Conservation (phyloP, 441 rosid species). For the Populus hybrid region DNA sequence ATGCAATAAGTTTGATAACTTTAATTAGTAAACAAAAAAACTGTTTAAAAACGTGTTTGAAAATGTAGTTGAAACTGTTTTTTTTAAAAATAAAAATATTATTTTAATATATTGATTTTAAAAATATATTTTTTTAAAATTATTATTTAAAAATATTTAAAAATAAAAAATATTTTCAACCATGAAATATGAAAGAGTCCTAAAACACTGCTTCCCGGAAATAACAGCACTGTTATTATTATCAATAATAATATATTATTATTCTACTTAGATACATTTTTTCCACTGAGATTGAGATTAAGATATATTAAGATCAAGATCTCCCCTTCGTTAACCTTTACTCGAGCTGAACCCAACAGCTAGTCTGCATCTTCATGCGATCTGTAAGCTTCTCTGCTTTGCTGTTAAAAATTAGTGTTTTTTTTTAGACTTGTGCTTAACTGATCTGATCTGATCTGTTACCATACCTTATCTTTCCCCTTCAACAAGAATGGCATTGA, state of each 20-base stretch:
- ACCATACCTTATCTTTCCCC: neutral
- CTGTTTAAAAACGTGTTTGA: too few relatives aligned
- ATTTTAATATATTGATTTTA: too few relatives aligned
- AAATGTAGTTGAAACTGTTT: too few relatives aligned
- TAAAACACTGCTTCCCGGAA: neutral
- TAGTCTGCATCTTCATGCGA: neutral
- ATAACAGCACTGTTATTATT: neutral
- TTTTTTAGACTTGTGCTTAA: neutral
- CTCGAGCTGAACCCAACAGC: neutral
- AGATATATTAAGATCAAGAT: too few relatives aligned
- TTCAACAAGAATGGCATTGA: conserved; percentile 51
- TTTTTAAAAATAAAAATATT: too few relatives aligned
- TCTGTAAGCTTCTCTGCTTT: neutral
- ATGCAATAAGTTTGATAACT: too few relatives aligned
- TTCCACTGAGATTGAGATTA: neutral
- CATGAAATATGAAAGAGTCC: too few relatives aligned
- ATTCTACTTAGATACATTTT: neutral
- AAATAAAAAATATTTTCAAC: too few relatives aligned
- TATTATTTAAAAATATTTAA: too few relatives aligned
- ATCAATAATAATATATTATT: neutral
- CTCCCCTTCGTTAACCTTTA: too few relatives aligned
- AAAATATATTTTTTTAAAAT: too few relatives aligned
- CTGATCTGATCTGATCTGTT: neutral
- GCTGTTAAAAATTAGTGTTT: neutral
- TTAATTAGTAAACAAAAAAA: too few relatives aligned